Evolutionary conservation across 768 basidiomycete species (phyloP).

Genomic region (Neoboletus subvelutipes): DNA sequence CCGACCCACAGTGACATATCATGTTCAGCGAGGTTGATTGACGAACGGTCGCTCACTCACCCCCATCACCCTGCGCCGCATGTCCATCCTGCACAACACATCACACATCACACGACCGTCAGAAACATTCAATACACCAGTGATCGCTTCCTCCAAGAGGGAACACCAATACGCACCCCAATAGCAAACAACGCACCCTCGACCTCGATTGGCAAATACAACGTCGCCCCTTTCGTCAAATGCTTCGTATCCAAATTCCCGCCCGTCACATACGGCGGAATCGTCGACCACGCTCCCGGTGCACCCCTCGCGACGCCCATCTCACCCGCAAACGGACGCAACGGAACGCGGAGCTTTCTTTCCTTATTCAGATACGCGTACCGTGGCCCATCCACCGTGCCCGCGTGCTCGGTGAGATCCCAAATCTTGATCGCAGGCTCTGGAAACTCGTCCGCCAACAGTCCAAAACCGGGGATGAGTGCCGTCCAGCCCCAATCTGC

Average conservation of each 20-base stretch:
- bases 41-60: conserved; percentile 31
- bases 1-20: too few species aligned
- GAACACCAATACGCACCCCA: conserved; percentile 37
- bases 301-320: conserved; percentile 59
- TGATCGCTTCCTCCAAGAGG: background rate
- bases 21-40: background rate
- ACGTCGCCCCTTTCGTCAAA: conserved; percentile 50
- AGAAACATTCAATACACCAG: background rate
- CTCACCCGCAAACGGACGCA: conserved; percentile 61
- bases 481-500: conserved; percentile 67
- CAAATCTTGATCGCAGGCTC: conserved; percentile 55
- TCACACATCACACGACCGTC: background rate
- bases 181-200: conserved; percentile 62
- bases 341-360: conserved; percentile 47
- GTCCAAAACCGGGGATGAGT: conserved; percentile 57
- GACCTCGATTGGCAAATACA: conserved; percentile 58
- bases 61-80: conserved; percentile 67
- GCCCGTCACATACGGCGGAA: conserved; percentile 61
- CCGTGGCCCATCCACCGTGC: conserved; percentile 20
- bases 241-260: conserved; percentile 64
- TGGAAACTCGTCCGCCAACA: conserved; percentile 54
- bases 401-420: conserved; percentile 37
- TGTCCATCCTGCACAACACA: conserved; percentile 51
- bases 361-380: conserved; percentile 53
- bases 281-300: conserved; percentile 55